These are phyloP conservation scores for Epichloe sylvatica DNA, from an alignment of 2,329 filamentous ascomycete species.

Conservation along the genomic window DNA sequence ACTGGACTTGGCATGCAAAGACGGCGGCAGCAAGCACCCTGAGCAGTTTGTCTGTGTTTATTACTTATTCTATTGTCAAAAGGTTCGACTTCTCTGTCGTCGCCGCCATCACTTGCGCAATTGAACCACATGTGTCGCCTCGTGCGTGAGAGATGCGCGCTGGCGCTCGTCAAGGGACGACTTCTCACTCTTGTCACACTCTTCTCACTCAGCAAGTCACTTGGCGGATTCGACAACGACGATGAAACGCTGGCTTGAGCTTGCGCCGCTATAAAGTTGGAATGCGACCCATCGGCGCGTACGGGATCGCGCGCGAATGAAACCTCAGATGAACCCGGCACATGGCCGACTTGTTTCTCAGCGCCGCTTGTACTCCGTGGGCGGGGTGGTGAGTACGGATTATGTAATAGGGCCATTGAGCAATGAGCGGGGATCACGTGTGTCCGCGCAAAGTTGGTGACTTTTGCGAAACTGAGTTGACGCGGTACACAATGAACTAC, in stretches of 20 bases:
- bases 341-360: no score
- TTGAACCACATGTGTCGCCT: background rate
- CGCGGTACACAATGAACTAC: background rate
- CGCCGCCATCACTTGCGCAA: no score
- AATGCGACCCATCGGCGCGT: background rate
- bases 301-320: background rate
- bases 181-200: background rate
- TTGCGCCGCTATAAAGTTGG: background rate
- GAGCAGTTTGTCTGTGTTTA: no score
- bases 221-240: background rate
- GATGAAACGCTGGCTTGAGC: background rate
- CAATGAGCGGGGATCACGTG: constrained; percentile 1
- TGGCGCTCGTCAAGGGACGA: background rate
- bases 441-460: background rate
- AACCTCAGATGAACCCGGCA: no score
- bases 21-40: no score
- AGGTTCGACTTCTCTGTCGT: no score
- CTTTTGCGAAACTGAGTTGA: background rate
- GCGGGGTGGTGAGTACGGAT: no score
- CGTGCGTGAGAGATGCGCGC: background rate
- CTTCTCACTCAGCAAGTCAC: background rate
- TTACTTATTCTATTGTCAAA: no score
- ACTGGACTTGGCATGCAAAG: no score
- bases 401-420: background rate
- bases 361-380: no score